Base-by-base conservation (phyloP, 2,329 filamentous ascomycete genomes). In the Ceratocystis albifundus region DNA sequence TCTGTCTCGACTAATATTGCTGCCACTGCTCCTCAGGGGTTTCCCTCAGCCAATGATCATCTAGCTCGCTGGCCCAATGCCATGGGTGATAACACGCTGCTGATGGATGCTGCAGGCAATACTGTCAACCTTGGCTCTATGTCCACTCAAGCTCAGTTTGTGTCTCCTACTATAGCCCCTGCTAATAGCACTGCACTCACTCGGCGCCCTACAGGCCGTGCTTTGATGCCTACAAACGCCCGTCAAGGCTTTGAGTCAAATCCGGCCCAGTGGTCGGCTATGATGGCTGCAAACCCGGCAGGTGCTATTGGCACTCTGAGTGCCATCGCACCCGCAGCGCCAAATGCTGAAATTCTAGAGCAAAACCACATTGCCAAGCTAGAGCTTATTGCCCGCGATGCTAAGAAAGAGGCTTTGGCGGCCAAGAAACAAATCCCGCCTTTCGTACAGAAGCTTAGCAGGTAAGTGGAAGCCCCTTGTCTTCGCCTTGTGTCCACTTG, bases 361-460 rank as follows among this genome's bases (percentile, higher is more conserved):
- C 79, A 84, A 72, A 87, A 95, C 70, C 90, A 86, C 70, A 82
- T 95, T 68, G 88, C 92, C 69, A 80, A 88, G 65, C 77, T 96
- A 68, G 90, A 96, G 73, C 85, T 88, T 73, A 86, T 86, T 76
- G 92, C 91, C 25, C 81, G 87, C 70, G 79, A 88, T 69, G 91
- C 91, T 7, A 96, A 95, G 78, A 85, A 87, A 73, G 94, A 97
- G 67, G 88, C 92, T 0, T 88, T 92, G 74, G 83, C 87, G 17
- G 97, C 96, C 76, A 82, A 92, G 72, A 97, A 97, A 76, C 89
- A 95, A 72, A 97, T 99, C 10, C 93, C 94, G 0, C 93, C 94
- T 0, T 99, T 99, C 79, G 92, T 99, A 55, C 92, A 96, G 75
- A 99, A 99, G 74, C 78, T 99, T 66, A 96, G 91, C 85, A 97